Base-by-base conservation (phyloP, 2,329 filamentous ascomycete genomes). In the Canariomyces notabilis region DNA sequence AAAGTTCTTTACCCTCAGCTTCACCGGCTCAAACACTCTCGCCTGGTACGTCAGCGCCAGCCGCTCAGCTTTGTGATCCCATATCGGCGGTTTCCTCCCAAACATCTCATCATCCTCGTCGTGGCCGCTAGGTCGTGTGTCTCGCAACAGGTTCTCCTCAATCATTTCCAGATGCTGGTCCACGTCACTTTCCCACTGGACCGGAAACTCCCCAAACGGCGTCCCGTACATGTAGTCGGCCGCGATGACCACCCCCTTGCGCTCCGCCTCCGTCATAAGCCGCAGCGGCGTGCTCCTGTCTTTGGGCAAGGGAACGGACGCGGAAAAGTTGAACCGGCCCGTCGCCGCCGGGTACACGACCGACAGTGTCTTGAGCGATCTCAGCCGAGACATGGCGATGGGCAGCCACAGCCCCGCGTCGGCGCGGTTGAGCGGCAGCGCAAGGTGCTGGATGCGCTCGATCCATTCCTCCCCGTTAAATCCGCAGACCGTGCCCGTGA, bases 161-260 rank as follows among this genome's bases (percentile, higher is more conserved):
- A 20, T 2, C 32, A 11, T 19, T 5, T 22, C 2, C 21, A 31
- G 15, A 29, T 36, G 8, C 21, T 43, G n/a, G n/a, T n/a, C n/a
- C 3, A 31, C n/a, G 12, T 22, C 23, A 16, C 8, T 31, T 3
- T 6, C 9, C 18, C 22, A 44, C 3, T 21, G 16, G 11, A 38
- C 29, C 1, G 34, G 23, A 12, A 20, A 34, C 6, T 46, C 43
- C 3, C 43, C 19, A 19, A 21, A n/a, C 15, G 29, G 35, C 9
- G 37, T 46, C 29, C 18, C 12, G 37, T 36, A 40, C 29, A 20
- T 40, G n/a, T 35, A 46, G 18, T 46, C 29, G 18, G 43, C 37
- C 20, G 39, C 16, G 43, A 45, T 22, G 20, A 31, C 36, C 15
- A 40, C 8, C 9, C 20, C 20, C 5, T 21, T 18, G 12, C 26